Evolutionary conservation across 768 basidiomycete genomes (phyloP).

Genomic region (Sporobolomyces phaffii): DNA sequence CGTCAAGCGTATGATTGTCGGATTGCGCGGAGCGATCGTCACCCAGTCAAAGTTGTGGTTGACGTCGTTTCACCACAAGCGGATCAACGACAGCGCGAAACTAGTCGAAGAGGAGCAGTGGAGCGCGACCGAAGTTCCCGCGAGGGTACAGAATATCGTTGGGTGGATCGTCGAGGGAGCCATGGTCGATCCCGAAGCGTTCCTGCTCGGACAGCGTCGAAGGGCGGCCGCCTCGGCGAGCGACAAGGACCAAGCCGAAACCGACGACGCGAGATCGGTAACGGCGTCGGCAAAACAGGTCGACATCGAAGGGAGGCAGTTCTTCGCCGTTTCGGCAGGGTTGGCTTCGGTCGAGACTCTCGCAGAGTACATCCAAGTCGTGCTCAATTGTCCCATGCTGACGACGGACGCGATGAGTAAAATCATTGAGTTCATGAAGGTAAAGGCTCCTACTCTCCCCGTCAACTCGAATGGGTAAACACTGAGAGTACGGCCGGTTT

Average conservation of each 20-base stretch:
- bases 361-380: constrained; percentile 76
- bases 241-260: background rate
- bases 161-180: constrained; percentile 73
- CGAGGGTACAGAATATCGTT: constrained; percentile 62
- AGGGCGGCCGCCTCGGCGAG: background rate
- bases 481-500: too few relatives aligned
- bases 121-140: constrained; percentile 70
- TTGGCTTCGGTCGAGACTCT: constrained; percentile 62
- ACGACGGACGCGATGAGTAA: constrained; percentile 93
- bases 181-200: constrained; percentile 61
- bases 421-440: constrained; percentile 87
- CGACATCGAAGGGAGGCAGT: constrained; percentile 69
- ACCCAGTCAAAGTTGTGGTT: constrained; percentile 85
- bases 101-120: constrained; percentile 94
- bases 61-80: constrained; percentile 72
- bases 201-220: constrained; percentile 49
- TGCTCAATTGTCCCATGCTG: constrained; percentile 78
- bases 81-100: constrained; percentile 73
- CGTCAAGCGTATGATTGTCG: constrained; percentile 84
- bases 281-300: constrained; percentile 48
- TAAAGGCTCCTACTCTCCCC: constrained; percentile 26
- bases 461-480: background rate
- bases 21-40: constrained; percentile 75
- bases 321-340: constrained; percentile 81
- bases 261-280: constrained; percentile 50